Conservation (phyloP, 2,329 filamentous ascomycete genomes). For the Diaporthe citriasiana region DNA sequence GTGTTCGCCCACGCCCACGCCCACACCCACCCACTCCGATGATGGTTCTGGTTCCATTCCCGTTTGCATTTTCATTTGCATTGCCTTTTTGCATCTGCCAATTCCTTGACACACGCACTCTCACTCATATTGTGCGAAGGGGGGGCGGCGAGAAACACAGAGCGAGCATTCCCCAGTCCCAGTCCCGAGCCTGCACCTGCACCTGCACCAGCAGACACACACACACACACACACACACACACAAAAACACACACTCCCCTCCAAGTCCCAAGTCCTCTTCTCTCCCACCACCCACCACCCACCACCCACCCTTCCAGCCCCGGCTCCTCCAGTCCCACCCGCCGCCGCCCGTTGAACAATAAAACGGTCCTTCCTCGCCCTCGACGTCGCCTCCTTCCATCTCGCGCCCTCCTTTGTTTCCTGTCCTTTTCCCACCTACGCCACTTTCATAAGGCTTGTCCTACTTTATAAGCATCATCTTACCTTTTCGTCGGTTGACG, state of each 20-base stretch:
- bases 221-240: background rate
- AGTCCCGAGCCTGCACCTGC: constrained; percentile 5
- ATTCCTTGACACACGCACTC: constrained; percentile 29
- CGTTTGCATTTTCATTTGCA: constrained; percentile 34
- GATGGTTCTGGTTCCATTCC: constrained; percentile 29
- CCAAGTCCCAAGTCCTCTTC: background rate
- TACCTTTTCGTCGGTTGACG: constrained; percentile 33
- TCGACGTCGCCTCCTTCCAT: constrained; percentile 35
- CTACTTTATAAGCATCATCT: background rate
- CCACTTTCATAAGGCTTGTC: constrained; percentile 25
- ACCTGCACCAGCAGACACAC: background rate
- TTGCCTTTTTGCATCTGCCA: constrained; percentile 34
- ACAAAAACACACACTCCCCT: background rate
- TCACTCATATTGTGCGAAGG: background rate
- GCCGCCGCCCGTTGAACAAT: constrained; percentile 38
- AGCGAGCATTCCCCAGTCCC: constrained; percentile 4
- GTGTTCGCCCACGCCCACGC: background rate
- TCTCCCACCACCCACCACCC: background rate
- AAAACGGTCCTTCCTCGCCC: constrained; percentile 41
- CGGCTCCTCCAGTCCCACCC: constrained; percentile 12
- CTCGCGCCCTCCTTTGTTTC: constrained; percentile 39
- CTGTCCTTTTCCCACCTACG: constrained; percentile 36
- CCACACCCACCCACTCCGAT: constrained; percentile 28
- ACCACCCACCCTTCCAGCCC: constrained; percentile 19
- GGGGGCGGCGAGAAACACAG: background rate